Conservation (phyloP, 116 monocot species). For the Iris pallida region DNA sequence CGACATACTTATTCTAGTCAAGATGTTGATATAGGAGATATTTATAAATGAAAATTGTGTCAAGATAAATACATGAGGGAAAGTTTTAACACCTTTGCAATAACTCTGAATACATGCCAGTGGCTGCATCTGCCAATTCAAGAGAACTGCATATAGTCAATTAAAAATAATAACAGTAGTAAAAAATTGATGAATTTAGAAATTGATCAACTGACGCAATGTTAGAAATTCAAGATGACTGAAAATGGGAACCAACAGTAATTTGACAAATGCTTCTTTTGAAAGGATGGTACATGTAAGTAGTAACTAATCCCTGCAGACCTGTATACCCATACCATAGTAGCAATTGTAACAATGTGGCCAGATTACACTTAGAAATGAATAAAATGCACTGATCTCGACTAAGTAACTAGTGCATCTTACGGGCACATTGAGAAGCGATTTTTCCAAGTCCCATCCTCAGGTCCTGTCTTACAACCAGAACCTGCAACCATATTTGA, state of each 20-base stretch:
- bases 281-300: neutral
- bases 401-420: slow-evolving; percentile 17
- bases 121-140: slow-evolving; percentile 77
- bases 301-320: neutral
- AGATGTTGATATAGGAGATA: too few species aligned
- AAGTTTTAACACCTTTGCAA: slow-evolving; percentile 39
- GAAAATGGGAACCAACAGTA: neutral
- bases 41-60: neutral
- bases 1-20: too few species aligned
- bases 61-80: neutral
- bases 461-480: slow-evolving; percentile 88
- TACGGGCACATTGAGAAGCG: slow-evolving; percentile 98
- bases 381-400: neutral
- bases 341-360: neutral
- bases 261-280: neutral
- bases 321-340: neutral
- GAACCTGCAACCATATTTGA: slow-evolving; percentile 48
- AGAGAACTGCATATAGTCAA: neutral
- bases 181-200: neutral
- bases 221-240: too few species aligned
- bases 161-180: neutral
- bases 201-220: too few species aligned
- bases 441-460: slow-evolving; percentile 94
- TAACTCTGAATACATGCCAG: slow-evolving; percentile 79
- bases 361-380: neutral